Base-by-base conservation (phyloP, 345 rosid genomes). In the Aquilaria malaccensis region DNA sequence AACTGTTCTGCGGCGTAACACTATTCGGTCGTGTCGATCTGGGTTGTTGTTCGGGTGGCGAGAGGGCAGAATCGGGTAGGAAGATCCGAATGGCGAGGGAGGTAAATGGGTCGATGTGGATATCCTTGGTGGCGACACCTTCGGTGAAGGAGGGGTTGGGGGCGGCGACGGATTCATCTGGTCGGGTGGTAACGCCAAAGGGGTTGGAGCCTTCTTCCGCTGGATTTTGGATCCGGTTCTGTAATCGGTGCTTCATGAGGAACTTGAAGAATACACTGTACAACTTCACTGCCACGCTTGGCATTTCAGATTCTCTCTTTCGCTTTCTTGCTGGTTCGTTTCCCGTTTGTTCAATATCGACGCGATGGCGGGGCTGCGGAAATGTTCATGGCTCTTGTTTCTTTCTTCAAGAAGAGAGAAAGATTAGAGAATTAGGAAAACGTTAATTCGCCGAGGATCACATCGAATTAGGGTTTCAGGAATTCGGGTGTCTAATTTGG, bases 231-330 rank as follows among this genome's bases (percentile, higher is more conserved):
- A 85, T 82, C 85, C 79, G 91, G 76, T 79, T 88, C 65, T 93
- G 92, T 50, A 93, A 70, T 41, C 95, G 91, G 66, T 83, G 87
- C 72, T 83, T 93, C 52, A 89, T 74, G 51, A 87, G 86, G 69
- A 85, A 85, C 82, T 93, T 93, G 92, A 93, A 93, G 92, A 87
- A 81, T 45, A 83, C 88, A 73, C 99, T 94, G 73, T 90, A 88
- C 59, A 90, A 74, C 77, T 90, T 86, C 62, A 81, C 92, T 52
- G 85, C 87, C 37, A 94, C 84, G 74, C 85, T 86, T 68, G 99
- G 96, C 99, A 94, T 94, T 79, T 67, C 72, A 45, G 45, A 30
- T 31, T 57, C 5, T 33, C 51, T 13, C 29, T 58, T 30, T 41
- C 12, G 7, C 31, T 2, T 2, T 48, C 15, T 53, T 50, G 47